Evolutionary conservation across 1,284 basidiomycete species (phyloP).

Genomic region (Megacollybia platyphylla): DNA sequence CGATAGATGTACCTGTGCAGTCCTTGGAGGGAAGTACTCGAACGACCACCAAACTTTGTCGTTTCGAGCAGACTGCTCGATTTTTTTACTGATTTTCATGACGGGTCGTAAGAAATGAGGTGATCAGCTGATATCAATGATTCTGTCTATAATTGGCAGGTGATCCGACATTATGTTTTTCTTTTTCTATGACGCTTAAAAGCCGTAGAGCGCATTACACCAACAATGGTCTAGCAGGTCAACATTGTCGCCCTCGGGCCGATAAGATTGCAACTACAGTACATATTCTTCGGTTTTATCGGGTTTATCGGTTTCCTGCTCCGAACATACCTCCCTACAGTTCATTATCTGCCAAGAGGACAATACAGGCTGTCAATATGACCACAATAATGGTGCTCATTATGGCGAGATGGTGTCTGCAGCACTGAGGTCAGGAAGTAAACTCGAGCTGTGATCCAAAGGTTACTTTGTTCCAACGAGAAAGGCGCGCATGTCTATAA

Average conservation of each 20-base stretch:
- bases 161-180: too few species aligned
- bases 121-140: not conserved
- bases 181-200: too few species aligned
- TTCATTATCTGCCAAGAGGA: conserved; percentile 22
- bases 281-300: too few species aligned
- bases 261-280: too few species aligned
- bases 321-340: too few species aligned
- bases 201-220: too few species aligned
- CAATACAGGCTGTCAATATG: conserved; percentile 38
- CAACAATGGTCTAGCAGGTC: too few species aligned
- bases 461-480: conserved; percentile 43
- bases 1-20: conserved; percentile 62
- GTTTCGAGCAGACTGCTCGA: conserved; percentile 71
- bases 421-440: conserved; percentile 4
- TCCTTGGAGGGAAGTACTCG: conserved; percentile 93
- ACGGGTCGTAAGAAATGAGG: conserved; percentile 10
- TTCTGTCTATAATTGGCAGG: not conserved
- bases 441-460: conserved; percentile 3
- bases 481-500: conserved; percentile 46
- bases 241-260: too few species aligned
- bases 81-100: conserved; percentile 91
- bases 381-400: conserved; percentile 34
- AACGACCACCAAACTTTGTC: conserved; percentile 90
- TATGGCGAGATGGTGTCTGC: conserved; percentile 38
- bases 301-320: too few species aligned